These are phyloP conservation scores for Xylaria sp. DNA, from an alignment of 2,329 filamentous ascomycete species.

Conservation along the genomic window DNA sequence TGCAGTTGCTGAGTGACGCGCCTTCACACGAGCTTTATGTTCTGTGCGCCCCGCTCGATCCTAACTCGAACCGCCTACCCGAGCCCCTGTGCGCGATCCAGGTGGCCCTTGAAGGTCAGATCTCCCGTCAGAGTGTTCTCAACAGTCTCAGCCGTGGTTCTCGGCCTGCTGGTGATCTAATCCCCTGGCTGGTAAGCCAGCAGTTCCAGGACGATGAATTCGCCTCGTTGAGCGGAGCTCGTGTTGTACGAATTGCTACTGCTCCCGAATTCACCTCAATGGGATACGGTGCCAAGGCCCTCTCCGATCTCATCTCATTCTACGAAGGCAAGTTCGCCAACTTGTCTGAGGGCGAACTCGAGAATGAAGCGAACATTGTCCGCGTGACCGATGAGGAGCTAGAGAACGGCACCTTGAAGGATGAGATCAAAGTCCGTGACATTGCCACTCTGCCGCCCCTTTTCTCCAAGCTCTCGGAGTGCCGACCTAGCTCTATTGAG, in stretches of 20 bases:
- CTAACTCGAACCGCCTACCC: slow-evolving; percentile 72
- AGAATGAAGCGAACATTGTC: slow-evolving; percentile 60
- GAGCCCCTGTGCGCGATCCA: slow-evolving; percentile 95
- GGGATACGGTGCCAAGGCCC: slow-evolving; percentile 87
- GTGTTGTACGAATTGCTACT: slow-evolving; percentile 89
- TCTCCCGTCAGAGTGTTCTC: slow-evolving; percentile 86
- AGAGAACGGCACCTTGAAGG: slow-evolving; percentile 66
- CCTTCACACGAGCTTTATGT: slow-evolving; percentile 96
- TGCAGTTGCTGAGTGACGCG: slow-evolving; percentile 98
- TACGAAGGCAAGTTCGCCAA: slow-evolving; percentile 90
- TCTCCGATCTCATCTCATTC: slow-evolving; percentile 83
- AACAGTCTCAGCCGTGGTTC: slow-evolving; percentile 85
- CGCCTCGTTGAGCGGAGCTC: slow-evolving; percentile 83
- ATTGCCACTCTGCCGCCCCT: slow-evolving; percentile 88
- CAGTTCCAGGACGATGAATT: slow-evolving; percentile 99
- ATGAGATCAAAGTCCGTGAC: slow-evolving; percentile 86
- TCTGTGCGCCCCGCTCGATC: slow-evolving; percentile 71
- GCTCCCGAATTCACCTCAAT: slow-evolving; percentile 89
- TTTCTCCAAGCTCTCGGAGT: slow-evolving; percentile 81
- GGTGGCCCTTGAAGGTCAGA: slow-evolving; percentile 88
- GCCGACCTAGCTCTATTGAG: slow-evolving; percentile 73
- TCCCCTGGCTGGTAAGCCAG: slow-evolving; percentile 95
- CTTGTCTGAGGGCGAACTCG: slow-evolving; percentile 63
- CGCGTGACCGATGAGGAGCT: slow-evolving; percentile 80
- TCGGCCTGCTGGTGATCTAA: slow-evolving; percentile 84